These are phyloP conservation scores for Medicago truncatula DNA, from an alignment of 306 rosid genomes.

Conservation along the genomic window DNA sequence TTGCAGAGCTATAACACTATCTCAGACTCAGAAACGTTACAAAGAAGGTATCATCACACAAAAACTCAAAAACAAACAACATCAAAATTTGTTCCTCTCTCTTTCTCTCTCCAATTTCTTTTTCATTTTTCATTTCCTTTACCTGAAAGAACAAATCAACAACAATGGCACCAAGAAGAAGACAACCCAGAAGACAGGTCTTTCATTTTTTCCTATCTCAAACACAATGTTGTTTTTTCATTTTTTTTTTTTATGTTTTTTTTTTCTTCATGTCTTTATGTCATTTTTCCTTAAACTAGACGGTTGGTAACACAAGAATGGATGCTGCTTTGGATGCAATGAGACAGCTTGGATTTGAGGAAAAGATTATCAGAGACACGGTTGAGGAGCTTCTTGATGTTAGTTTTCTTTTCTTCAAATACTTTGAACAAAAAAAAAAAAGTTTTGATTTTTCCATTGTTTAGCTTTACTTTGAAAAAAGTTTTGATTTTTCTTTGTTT, in stretches of 20 bases:
- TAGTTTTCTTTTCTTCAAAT: constrained; percentile 25
- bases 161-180: background rate
- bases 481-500: background rate
- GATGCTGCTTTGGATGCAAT: constrained; percentile 58
- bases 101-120: background rate
- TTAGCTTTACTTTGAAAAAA: constrained; percentile 6
- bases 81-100: too few relatives aligned
- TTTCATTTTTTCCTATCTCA: too few relatives aligned
- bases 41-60: background rate
- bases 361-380: constrained; percentile 32
- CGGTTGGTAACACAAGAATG: constrained; percentile 35
- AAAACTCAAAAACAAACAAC: background rate
- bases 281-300: background rate
- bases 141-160: background rate
- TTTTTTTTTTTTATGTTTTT: too few relatives aligned
- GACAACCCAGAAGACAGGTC: background rate
- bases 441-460: background rate
- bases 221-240: too few relatives aligned
- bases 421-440: background rate
- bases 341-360: constrained; percentile 43
- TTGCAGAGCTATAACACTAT: background rate
- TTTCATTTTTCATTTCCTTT: background rate
- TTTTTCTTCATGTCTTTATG: background rate
- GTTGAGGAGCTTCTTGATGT: constrained; percentile 51
- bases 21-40: background rate